Evolutionary conservation across 257 asterid genomes (phyloP).

Genomic region (Avicennia marina): DNA sequence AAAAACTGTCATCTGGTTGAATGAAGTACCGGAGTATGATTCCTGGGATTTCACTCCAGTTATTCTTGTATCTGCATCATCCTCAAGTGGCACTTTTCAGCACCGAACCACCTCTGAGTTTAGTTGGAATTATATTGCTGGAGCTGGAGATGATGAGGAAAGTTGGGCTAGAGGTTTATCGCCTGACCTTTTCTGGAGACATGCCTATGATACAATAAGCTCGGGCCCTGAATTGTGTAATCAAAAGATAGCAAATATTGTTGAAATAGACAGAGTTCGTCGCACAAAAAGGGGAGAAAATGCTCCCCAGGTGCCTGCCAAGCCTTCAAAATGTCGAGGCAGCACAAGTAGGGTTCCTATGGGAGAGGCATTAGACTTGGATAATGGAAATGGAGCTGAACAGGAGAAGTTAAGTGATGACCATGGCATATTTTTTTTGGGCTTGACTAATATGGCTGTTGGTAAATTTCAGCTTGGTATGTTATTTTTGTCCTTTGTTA

Average conservation of each 20-base stretch:
- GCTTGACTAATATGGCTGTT: constrained; percentile 70
- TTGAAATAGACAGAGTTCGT: constrained; percentile 73
- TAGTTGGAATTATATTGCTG: constrained; percentile 97
- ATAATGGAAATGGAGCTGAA: constrained; percentile 15
- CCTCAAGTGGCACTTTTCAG: constrained; percentile 42
- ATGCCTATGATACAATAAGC: constrained; percentile 71
- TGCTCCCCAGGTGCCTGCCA: constrained; percentile 65
- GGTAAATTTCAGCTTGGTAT: constrained; percentile 57
- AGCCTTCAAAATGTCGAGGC: constrained; percentile 35
- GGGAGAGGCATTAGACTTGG: constrained; percentile 24
- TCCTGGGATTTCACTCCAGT: constrained; percentile 95
- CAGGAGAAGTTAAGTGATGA: constrained; percentile 21
- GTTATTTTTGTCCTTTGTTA: background rate
- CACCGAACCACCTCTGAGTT: constrained; percentile 72
- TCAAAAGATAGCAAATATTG: constrained; percentile 68
- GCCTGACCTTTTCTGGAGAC: constrained; percentile 81
- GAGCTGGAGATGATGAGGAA: constrained; percentile 99
- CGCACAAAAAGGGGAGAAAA: constrained; percentile 68
- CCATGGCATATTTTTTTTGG: constrained; percentile 48
- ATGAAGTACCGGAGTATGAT: constrained; percentile 90
- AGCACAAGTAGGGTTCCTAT: constrained; percentile 16
- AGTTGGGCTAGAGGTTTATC: constrained; percentile 92
- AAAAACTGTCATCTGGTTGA: constrained; percentile 90
- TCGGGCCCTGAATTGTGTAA: constrained; percentile 79
- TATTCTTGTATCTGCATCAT: constrained; percentile 73